These are phyloP conservation scores for Fusarium pseudocircinatum DNA, from an alignment of 2,329 filamentous ascomycete species.

Conservation along the genomic window DNA sequence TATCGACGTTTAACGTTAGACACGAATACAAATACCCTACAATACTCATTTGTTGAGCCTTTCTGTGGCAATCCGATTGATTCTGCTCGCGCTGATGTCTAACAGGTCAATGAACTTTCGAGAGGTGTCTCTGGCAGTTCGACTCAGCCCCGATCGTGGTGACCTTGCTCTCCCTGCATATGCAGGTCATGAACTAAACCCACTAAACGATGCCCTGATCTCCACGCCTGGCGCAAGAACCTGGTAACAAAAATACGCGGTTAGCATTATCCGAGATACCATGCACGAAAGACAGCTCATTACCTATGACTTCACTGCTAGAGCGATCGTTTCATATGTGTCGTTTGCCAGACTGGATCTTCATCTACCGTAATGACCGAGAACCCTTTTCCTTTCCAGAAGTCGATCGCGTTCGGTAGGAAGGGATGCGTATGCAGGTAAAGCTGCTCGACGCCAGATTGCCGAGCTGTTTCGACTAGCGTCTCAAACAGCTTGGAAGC, in stretches of 20 bases:
- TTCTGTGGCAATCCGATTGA: too few species aligned
- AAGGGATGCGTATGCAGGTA: slow-evolving; percentile 46
- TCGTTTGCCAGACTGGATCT: slow-evolving; percentile 43
- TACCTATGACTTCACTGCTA: background rate
- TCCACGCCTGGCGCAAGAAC: background rate
- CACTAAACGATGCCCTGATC: background rate
- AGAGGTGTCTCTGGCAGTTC: background rate
- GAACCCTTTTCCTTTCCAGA: slow-evolving; percentile 43
- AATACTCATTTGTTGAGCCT: background rate
- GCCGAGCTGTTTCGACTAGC: slow-evolving; percentile 25
- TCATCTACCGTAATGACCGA: slow-evolving; percentile 31
- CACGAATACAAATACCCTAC: background rate
- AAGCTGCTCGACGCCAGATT: slow-evolving; percentile 27
- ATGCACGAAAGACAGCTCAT: background rate
- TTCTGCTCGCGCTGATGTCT: background rate
- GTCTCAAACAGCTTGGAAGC: slow-evolving; percentile 38
- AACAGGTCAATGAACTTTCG: fast-evolving
- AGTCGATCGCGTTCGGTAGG: slow-evolving; percentile 36
- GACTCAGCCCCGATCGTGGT: background rate
- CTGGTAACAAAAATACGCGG: background rate
- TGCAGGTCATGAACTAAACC: background rate
- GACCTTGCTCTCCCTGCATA: background rate
- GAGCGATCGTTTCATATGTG: slow-evolving; percentile 36
- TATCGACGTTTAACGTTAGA: background rate
- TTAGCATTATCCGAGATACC: background rate